Evolutionary conservation across 345 rosid species (phyloP).

Genomic region (Salix koriyanagi): DNA sequence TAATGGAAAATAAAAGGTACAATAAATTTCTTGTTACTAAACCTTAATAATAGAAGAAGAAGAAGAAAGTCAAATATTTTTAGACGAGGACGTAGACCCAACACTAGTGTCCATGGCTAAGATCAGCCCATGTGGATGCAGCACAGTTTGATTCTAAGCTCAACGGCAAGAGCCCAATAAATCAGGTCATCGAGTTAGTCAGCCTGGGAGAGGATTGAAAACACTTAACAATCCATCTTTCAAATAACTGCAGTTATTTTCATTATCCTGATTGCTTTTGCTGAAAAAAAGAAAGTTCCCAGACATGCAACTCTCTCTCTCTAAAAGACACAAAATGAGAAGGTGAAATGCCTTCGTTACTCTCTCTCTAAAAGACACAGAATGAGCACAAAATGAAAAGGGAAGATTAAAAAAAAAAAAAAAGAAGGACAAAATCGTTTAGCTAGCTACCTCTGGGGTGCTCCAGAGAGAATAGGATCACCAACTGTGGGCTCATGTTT

Average conservation of each 20-base stretch:
- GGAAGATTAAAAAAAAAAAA: not conserved
- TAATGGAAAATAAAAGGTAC: too few species aligned
- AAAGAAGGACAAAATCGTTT: slow-evolving; percentile 2
- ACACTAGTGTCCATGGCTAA: too few species aligned
- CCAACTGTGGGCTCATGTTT: slow-evolving; percentile 40
- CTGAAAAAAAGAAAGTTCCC: not conserved
- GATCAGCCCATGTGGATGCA: too few species aligned
- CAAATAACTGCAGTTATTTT: not conserved
- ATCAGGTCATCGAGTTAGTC: too few species aligned
- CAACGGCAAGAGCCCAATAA: too few species aligned
- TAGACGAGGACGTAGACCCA: too few species aligned
- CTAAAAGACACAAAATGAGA: not conserved
- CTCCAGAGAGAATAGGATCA: slow-evolving; percentile 59
- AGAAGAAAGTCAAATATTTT: too few species aligned
- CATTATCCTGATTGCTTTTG: not conserved
- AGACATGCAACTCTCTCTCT: not conserved
- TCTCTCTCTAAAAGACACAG: not conserved
- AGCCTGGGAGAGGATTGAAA: too few species aligned
- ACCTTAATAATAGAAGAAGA: too few species aligned
- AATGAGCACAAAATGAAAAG: not conserved
- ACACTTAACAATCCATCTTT: not conserved
- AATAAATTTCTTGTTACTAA: too few species aligned
- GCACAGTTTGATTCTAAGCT: too few species aligned
- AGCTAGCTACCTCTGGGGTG: slow-evolving; percentile 40
- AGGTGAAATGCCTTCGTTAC: too few species aligned